Evolutionary conservation across 2,329 filamentous ascomycete species (phyloP), one percentile per base, ranked within the genome.

Genomic region (Drechslerella dactyloides): DNA sequence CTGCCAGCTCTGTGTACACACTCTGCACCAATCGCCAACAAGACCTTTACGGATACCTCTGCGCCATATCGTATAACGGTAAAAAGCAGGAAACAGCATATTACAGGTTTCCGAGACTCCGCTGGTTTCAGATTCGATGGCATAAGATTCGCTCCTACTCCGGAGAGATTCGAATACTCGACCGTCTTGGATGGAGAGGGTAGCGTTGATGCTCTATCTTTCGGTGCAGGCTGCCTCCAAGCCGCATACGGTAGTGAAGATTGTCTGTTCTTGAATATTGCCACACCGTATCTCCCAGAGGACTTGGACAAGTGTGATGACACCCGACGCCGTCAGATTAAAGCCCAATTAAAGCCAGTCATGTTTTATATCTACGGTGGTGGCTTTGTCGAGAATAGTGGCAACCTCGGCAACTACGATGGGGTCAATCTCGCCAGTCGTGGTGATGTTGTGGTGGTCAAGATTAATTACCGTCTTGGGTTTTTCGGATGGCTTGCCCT

Each of bases 391-490:
- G 85, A 86, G 69, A 80, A 83, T 4, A 83, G 86, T 57, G 89
- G 89, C 77, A 89, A 89, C 75, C 80, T 87, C 64, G 84, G 84
- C 13, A 85, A 83, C 69, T 83, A 88, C 46, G 84, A 89, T 7
- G 78, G 82, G 46, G 82, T 83, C 21, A 82, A 83, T 4, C 82
- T 84, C 44, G 78, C 82, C 1, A 82, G 85, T n/a, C 81, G 81
- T 52, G 82, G 84, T 74, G 84, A 84, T 0, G 79, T 87, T 46
- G 81, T 86, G 11, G 83, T 80, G 0, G 83, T 85, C 1, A 82
- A 81, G 50, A 80, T 86, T 74, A 85, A 85, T 74, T 86, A 85
- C 70, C 80, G 84, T 8, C 79, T 84, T 19, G 80, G 80, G 2
- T 79, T 80, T 40, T 85, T 82, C 79, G 84, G 85, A 4, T 86